Evolutionary conservation across 805 yeast species (phyloP).

Genomic region (Schwanniomyces vanrijiae): DNA sequence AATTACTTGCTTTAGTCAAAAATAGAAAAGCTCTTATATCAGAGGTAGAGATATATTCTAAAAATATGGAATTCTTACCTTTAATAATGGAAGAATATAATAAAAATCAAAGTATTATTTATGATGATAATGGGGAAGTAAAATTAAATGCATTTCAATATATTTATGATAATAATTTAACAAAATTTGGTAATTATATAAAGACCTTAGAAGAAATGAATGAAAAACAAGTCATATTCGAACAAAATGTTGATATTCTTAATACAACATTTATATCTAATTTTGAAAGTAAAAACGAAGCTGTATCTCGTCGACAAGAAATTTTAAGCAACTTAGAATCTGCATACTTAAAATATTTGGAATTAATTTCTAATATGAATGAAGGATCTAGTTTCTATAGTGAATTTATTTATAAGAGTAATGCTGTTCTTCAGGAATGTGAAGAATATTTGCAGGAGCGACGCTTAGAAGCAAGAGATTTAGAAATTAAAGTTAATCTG

Average conservation of each 20-base stretch:
- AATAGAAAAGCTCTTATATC: constrained; percentile 42
- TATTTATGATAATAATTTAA: constrained; percentile 42
- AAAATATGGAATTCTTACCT: constrained; percentile 51
- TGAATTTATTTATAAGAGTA: constrained; percentile 52
- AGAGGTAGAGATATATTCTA: constrained; percentile 43
- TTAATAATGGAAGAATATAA: constrained; percentile 51
- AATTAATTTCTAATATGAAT: constrained; percentile 56
- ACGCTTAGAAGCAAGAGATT: constrained; percentile 51
- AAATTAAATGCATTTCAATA: constrained; percentile 33
- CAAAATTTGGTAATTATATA: constrained; percentile 51
- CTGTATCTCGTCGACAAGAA: constrained; percentile 41
- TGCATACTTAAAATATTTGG: constrained; percentile 51
- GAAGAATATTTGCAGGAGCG: constrained; percentile 52
- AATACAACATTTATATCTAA: constrained; percentile 27
- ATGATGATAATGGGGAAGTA: constrained; percentile 15
- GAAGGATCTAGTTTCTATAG: constrained; percentile 74
- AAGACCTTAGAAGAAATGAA: constrained; percentile 41
- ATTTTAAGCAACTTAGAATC: constrained; percentile 53
- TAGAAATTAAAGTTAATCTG: constrained; percentile 30
- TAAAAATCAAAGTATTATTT: constrained; percentile 11
- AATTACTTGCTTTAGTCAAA: constrained; percentile 27
- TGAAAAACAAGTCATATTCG: constrained; percentile 31
- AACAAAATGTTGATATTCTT: constrained; percentile 34
- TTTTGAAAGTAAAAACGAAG: constrained; percentile 15
- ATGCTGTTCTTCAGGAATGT: constrained; percentile 46